Percentiles rank a stretch among this genome's conserved stretches.
phyloP scores from a whole-genome alignment of 129 eudicot genomes.

The Calendula officinalis region DNA sequence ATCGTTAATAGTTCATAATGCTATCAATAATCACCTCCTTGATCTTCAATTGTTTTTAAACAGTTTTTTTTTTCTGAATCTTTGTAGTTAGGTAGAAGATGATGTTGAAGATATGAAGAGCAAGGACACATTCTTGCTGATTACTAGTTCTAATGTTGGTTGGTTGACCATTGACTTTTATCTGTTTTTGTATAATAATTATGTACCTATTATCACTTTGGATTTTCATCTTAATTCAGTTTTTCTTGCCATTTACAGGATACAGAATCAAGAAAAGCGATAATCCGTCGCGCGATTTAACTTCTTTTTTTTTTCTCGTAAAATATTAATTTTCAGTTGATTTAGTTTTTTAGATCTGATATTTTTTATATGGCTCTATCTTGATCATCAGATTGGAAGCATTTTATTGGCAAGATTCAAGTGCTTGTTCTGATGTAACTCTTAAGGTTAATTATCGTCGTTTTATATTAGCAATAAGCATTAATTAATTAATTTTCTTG shows the following conservation, averaged over 20 bases:
- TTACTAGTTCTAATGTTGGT: conserved; percentile 36
- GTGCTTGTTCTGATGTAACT: conserved; percentile 36
- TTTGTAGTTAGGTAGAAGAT: conserved; percentile 49
- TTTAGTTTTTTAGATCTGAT: conserved; percentile 19
- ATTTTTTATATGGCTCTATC: conserved; percentile 37
- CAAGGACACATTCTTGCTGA: conserved; percentile 35
- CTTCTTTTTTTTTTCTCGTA: conserved; percentile 14
- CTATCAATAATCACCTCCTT: conserved; percentile 30
- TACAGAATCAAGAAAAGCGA: conserved; percentile 28
- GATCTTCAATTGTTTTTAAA: conserved; percentile 31
- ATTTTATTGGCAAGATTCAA: conserved; percentile 32
- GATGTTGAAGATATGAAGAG: conserved; percentile 42
- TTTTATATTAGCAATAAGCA: conserved; percentile 9
- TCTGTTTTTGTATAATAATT: conserved; percentile 31
- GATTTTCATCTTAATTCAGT: conserved; percentile 17
- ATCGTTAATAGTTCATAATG: conserved; percentile 19
- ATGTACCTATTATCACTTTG: conserved; percentile 5
- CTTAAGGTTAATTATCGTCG: conserved; percentile 28
- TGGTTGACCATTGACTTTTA: conserved; percentile 38
- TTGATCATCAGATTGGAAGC: conserved; percentile 44
- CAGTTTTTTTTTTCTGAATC: conserved; percentile 26
- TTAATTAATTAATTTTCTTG: conserved; percentile 10
- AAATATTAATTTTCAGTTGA: not conserved
- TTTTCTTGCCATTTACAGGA: conserved; percentile 48
- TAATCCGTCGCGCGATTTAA: conserved; percentile 14